Evolutionary conservation across 176 grass and related monocot genomes (phyloP).

Genomic region (Bothriochloa decipiens): DNA sequence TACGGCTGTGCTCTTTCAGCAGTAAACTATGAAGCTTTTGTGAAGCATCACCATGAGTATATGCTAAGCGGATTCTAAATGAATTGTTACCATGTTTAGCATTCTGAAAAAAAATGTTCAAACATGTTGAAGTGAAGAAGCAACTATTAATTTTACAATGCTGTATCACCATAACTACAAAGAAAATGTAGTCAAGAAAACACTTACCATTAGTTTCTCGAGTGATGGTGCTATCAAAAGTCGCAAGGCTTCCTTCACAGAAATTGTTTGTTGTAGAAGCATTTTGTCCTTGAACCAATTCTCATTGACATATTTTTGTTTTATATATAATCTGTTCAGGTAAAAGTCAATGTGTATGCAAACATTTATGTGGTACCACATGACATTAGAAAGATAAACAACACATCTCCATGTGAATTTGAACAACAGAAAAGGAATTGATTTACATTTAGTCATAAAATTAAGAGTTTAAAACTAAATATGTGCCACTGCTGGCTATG

Average conservation of each 20-base stretch:
- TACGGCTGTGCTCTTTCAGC: slow-evolving; percentile 46
- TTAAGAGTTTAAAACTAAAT: slow-evolving; percentile 8
- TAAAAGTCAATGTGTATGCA: slow-evolving; percentile 27
- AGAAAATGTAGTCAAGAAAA: slow-evolving; percentile 33
- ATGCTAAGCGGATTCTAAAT: slow-evolving; percentile 82
- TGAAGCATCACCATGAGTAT: slow-evolving; percentile 73
- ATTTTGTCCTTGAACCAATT: slow-evolving; percentile 67
- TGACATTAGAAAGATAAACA: not conserved
- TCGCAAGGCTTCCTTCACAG: slow-evolving; percentile 82
- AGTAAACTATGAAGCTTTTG: slow-evolving; percentile 62
- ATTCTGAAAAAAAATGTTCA: slow-evolving; percentile 47
- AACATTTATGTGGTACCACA: not conserved
- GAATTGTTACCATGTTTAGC: slow-evolving; percentile 62
- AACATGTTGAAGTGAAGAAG: slow-evolving; percentile 28
- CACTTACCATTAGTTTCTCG: slow-evolving; percentile 70
- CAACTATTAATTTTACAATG: slow-evolving; percentile 27
- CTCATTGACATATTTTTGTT: slow-evolving; percentile 73
- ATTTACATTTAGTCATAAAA: slow-evolving; percentile 34
- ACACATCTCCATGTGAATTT: not conserved
- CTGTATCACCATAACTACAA: slow-evolving; percentile 4
- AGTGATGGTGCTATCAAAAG: slow-evolving; percentile 60
- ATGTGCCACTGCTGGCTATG: not conserved
- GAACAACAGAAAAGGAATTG: not conserved
- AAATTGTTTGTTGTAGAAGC: slow-evolving; percentile 55
- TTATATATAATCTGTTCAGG: slow-evolving; percentile 69